phyloP scores from a whole-genome alignment of 1,139 yeast species.

The Magnusiomyces sp. region DNA sequence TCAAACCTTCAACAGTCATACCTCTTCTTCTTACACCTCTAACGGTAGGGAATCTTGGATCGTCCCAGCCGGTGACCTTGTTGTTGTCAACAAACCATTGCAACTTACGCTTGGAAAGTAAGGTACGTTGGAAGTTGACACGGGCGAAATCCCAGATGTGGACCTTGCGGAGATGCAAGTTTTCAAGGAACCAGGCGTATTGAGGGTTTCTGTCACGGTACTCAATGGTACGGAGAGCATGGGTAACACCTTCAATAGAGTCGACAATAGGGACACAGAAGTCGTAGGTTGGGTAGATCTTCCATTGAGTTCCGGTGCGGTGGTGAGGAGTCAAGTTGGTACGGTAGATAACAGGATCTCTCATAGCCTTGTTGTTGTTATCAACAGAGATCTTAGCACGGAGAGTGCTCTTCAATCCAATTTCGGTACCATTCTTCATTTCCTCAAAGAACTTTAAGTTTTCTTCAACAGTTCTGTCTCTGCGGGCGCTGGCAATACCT shows the following conservation, averaged over 20 bases:
- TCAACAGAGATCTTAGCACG: conserved; percentile 93
- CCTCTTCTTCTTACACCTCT: conserved; percentile 99
- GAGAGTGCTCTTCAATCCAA: conserved; percentile 78
- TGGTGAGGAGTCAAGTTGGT: conserved; percentile 95
- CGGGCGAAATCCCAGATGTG: conserved; percentile 97
- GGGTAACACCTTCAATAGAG: conserved; percentile 91
- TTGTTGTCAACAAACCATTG: conserved; percentile 96
- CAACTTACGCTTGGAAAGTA: conserved; percentile 89
- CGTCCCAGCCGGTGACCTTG: conserved; percentile 89
- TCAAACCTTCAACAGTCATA: conserved; percentile 95
- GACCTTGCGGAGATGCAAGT: conserved; percentile 76
- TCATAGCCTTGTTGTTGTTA: conserved; percentile 82
- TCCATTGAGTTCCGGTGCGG: conserved; percentile 88
- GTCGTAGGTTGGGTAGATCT: conserved; percentile 94
- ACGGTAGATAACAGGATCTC: conserved; percentile 97
- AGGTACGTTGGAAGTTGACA: conserved; percentile 89
- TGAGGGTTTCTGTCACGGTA: conserved; percentile 97
- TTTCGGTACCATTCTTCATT: conserved; percentile 89
- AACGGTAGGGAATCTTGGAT: conserved; percentile 98
- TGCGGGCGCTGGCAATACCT: conserved; percentile 82
- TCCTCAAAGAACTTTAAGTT: conserved; percentile 77
- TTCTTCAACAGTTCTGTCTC: conserved; percentile 64
- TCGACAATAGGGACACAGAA: conserved; percentile 97
- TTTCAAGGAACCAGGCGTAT: conserved; percentile 88
- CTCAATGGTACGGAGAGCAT: conserved; percentile 93